Evolutionary conservation across 805 yeast genomes (phyloP).

Genomic region (Ogataea thermomethanolica): DNA sequence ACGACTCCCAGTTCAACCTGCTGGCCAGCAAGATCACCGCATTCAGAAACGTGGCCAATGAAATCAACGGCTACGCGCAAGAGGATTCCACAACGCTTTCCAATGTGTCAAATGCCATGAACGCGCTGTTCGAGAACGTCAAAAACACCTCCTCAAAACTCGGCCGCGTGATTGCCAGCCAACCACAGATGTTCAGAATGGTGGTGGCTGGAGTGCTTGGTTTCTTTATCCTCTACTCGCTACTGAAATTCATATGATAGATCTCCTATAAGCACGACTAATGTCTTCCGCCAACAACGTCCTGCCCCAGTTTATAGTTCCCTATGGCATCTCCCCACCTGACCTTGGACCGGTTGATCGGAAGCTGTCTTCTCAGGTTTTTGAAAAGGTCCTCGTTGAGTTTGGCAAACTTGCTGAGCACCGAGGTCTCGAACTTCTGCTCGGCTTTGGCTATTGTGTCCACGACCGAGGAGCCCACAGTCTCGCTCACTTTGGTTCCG

Average conservation of each 20-base stretch:
- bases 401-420: slow-evolving; percentile 61
- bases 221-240: slow-evolving; percentile 55
- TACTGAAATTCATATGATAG: slow-evolving; percentile 42
- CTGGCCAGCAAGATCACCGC: slow-evolving; percentile 64
- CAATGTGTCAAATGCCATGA: slow-evolving; percentile 48
- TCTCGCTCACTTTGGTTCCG: slow-evolving; percentile 32
- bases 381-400: slow-evolving; percentile 83
- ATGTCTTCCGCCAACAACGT: slow-evolving; percentile 51
- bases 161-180: slow-evolving; percentile 53
- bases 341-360: slow-evolving; percentile 85
- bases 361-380: slow-evolving; percentile 82
- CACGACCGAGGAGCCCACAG: slow-evolving; percentile 31
- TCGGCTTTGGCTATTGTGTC: slow-evolving; percentile 55
- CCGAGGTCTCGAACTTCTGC: slow-evolving; percentile 51
- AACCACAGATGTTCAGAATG: slow-evolving; percentile 57
- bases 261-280: slow-evolving; percentile 2
- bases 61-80: slow-evolving; percentile 61
- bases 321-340: slow-evolving; percentile 96
- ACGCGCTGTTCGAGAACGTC: slow-evolving; percentile 45
- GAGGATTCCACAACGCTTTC: slow-evolving; percentile 44
- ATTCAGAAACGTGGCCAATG: slow-evolving; percentile 62
- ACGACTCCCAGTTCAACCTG: slow-evolving; percentile 59
- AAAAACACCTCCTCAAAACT: slow-evolving; percentile 50
- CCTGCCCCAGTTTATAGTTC: slow-evolving; percentile 81
- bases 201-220: slow-evolving; percentile 52